These are phyloP conservation scores for Zopfia rhizophila DNA, from an alignment of 2,329 filamentous ascomycete genomes.

Conservation along the genomic window DNA sequence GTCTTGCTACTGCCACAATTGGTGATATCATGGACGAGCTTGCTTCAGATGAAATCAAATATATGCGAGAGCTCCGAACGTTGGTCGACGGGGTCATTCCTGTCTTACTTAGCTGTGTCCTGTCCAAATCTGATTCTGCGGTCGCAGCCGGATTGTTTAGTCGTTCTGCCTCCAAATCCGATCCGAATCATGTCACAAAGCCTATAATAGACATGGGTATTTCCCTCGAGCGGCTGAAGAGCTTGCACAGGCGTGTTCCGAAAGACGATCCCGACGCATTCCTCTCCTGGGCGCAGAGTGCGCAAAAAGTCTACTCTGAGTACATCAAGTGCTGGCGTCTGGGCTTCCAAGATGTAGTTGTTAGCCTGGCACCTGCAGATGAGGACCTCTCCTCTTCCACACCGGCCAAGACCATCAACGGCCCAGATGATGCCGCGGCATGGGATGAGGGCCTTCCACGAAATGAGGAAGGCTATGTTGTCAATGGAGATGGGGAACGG, in stretches of 20 bases:
- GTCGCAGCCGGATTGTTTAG: conserved; percentile 75
- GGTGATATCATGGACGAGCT: conserved; percentile 83
- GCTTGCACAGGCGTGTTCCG: conserved; percentile 82
- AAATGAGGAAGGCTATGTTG: conserved; percentile 69
- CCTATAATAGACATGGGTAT: conserved; percentile 96
- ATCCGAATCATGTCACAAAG: conserved; percentile 73
- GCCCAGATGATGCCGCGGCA: conserved; percentile 60
- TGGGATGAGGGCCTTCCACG: conserved; percentile 66
- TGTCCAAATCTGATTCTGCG: conserved; percentile 75
- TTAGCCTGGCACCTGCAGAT: conserved; percentile 85
- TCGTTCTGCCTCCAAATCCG: conserved; percentile 64
- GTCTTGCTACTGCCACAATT: conserved; percentile 73
- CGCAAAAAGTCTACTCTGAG: conserved; percentile 81
- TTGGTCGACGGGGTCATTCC: conserved; percentile 95
- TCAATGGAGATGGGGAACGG: conserved; percentile 81
- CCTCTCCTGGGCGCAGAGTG: conserved; percentile 81
- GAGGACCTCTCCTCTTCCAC: conserved; percentile 64
- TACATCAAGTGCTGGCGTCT: conserved; percentile 91
- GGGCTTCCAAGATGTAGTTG: conserved; percentile 92
- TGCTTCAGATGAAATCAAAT: conserved; percentile 83
- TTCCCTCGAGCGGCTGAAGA: conserved; percentile 83
- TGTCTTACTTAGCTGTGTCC: conserved; percentile 85
- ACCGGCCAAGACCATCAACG: conserved; percentile 45
- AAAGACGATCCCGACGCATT: conserved; percentile 76
- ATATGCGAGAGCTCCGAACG: conserved; percentile 89